Percentiles rank a stretch among this genome's conserved stretches.
Conservation (phyloP, 164 flowering plant species). For the Vitis rupestris region DNA sequence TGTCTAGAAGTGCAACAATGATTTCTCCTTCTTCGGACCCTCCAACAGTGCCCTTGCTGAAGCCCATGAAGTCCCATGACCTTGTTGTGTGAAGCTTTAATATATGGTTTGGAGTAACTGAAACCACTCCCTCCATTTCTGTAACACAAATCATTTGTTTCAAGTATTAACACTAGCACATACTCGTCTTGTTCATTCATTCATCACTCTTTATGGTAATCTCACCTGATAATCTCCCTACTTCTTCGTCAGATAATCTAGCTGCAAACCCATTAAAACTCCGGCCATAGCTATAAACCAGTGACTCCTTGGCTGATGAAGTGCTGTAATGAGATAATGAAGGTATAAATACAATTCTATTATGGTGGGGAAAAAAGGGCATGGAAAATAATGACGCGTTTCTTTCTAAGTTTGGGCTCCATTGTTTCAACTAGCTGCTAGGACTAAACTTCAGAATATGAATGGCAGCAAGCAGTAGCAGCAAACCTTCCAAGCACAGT, state of each 20-base stretch:
- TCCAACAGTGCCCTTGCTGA: conserved; percentile 8
- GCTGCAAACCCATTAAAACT: conserved; percentile 56
- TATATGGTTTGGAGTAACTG: conserved; percentile 36
- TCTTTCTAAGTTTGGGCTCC: no score
- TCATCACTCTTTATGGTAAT: background rate
- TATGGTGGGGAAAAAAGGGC: no score
- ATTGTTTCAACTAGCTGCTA: no score
- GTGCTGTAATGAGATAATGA: conserved; percentile 15
- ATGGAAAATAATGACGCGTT: no score
- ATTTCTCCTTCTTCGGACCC: conserved; percentile 27
- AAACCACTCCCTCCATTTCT: conserved; percentile 49
- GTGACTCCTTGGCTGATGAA: conserved; percentile 25
- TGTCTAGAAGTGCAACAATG: conserved; percentile 41
- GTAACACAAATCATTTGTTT: conserved; percentile 4
- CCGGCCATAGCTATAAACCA: conserved; percentile 39
- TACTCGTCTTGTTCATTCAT: background rate
- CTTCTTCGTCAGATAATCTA: conserved; percentile 40
- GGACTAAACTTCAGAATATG: no score
- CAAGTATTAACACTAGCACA: background rate
- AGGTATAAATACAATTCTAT: no score
- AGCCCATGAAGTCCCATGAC: conserved; percentile 55
- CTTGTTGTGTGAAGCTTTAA: conserved; percentile 48
- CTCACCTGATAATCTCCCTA: conserved; percentile 33
- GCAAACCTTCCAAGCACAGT: conserved; percentile 34
- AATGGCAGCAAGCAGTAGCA: no score